A percentile compares a stretch with the other conserved stretches of the same genome.
Conservation (phyloP, 768 basidiomycete genomes). For the Lentinula boryana region DNA sequence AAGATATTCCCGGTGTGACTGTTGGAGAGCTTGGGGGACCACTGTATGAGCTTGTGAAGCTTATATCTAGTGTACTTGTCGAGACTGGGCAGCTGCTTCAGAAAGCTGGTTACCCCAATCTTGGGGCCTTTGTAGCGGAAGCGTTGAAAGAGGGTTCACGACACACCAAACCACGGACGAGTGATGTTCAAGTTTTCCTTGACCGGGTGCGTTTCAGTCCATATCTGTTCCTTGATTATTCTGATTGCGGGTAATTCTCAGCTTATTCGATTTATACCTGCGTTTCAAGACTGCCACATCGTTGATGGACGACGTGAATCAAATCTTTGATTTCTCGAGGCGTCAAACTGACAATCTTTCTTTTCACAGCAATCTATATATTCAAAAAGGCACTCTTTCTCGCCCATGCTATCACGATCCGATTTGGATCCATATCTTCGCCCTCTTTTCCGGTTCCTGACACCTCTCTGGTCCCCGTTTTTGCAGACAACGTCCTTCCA, state of each 20-base stretch:
- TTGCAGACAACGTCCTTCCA: slow-evolving; percentile 78
- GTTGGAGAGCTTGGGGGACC: slow-evolving; percentile 76
- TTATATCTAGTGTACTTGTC: slow-evolving; percentile 57
- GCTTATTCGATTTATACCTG: slow-evolving; percentile 75
- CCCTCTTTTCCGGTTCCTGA: slow-evolving; percentile 58
- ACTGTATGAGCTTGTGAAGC: slow-evolving; percentile 64
- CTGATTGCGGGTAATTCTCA: slow-evolving; percentile 21
- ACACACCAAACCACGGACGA: slow-evolving; percentile 16
- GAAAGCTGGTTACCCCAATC: slow-evolving; percentile 53
- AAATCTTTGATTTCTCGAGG: slow-evolving; percentile 2
- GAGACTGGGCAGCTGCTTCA: slow-evolving; percentile 69
- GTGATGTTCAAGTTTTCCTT: slow-evolving; percentile 50
- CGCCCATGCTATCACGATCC: slow-evolving; percentile 58
- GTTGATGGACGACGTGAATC: slow-evolving; percentile 59
- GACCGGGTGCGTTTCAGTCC: slow-evolving; percentile 43
- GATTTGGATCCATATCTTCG: slow-evolving; percentile 53
- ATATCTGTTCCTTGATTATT: slow-evolving; percentile 2
- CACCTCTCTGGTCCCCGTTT: slow-evolving; percentile 55
- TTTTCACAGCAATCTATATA: slow-evolving; percentile 63
- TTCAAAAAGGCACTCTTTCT: slow-evolving; percentile 90
- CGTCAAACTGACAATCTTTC: slow-evolving; percentile 5
- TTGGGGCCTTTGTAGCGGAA: slow-evolving; percentile 73
- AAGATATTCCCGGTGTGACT: slow-evolving; percentile 57
- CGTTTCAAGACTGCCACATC: slow-evolving; percentile 71
- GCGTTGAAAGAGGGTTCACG: slow-evolving; percentile 49